Evolutionary conservation across 805 yeast genomes (phyloP), one percentile per base, ranked within the genome.

Genomic region (Hanseniaspora occidentalis): DNA sequence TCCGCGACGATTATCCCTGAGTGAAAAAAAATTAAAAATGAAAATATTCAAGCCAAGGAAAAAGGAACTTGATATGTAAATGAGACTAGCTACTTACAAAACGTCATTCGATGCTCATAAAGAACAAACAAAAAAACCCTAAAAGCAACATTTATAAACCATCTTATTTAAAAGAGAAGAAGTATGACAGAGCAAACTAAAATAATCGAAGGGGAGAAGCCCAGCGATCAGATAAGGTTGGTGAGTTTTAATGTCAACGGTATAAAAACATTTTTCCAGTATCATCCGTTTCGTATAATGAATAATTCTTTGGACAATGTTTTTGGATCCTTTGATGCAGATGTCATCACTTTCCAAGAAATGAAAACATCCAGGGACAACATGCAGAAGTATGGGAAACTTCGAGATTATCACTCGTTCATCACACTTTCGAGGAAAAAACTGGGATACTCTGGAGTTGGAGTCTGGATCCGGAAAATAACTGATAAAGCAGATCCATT

Each of bases 381-480:
- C 2, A 64, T 41, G n/a, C 47, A 60, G n/a, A 58, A 54, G 25
- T 62, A 75, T 59, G 76, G 75, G 1, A 61, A 69, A 29, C 60
- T 80, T 0, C 65, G 67, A 1, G 75, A 77, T 1, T 89, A 69
- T 52, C 62, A 69, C 19, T 67, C 82, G 2, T 89, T 76, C 50
- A 71, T 85, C 25, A 67, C 89, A 0, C 62, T 85, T 10, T 94
- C 96, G 0, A 56, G 54, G 9, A 43, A 54, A 2, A 82, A 76
- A 53, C 82, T 77, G 52, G 97, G 97, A 0, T 92, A 92, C 56
- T 74, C 89, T 42, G 98, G 98, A 0, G 96, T 89, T 1, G 94
- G 88, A 0, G 71, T 89, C 2, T 89, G 84, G 60, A 69, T 84
- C 2, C 62, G 86, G 36, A 20, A 42, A 42, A 58, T 64, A 2